Conservation (phyloP, 1,284 basidiomycete genomes). For the Ganoderma boninense region DNA sequence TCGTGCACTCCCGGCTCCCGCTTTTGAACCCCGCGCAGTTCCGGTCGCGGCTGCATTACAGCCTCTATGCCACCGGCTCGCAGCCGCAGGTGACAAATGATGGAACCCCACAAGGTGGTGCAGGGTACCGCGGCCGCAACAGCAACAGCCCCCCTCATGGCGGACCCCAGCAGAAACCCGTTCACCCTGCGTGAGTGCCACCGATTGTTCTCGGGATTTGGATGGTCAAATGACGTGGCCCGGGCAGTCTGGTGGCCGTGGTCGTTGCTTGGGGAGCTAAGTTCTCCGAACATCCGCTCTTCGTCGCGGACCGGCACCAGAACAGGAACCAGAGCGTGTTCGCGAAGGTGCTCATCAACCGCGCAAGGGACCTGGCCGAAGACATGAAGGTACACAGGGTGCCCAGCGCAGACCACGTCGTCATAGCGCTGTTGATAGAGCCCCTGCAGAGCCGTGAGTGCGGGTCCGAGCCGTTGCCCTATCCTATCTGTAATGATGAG, state of each 20-base stretch:
- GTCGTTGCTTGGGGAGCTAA: constrained; percentile 94
- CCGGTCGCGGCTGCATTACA: constrained; percentile 70
- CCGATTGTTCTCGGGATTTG: not conserved
- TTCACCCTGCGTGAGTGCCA: constrained; percentile 37
- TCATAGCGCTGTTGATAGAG: constrained; percentile 80
- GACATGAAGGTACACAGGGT: constrained; percentile 84
- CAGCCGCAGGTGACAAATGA: constrained; percentile 17
- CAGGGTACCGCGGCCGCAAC: constrained; percentile 26
- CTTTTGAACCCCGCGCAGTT: constrained; percentile 83
- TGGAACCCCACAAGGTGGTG: constrained; percentile 22
- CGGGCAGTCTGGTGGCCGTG: constrained; percentile 68
- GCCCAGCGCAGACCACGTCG: constrained; percentile 82
- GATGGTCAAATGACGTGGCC: not conserved
- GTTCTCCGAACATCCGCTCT: constrained; percentile 87
- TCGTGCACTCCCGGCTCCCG: constrained; percentile 85
- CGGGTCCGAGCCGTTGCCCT: constrained; percentile 2
- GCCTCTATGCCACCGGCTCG: constrained; percentile 43
- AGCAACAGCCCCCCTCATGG: constrained; percentile 29
- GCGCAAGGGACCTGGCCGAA: constrained; percentile 86
- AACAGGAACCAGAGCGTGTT: constrained; percentile 78
- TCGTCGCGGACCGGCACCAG: constrained; percentile 79
- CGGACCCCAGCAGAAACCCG: constrained; percentile 30
- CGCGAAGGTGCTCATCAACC: constrained; percentile 79
- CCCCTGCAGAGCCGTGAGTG: constrained; percentile 83
- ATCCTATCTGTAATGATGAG: constrained; percentile 20